These are phyloP conservation scores for Dactylonectria estremocensis DNA, from an alignment of 2,329 filamentous ascomycete genomes.

Conservation along the genomic window DNA sequence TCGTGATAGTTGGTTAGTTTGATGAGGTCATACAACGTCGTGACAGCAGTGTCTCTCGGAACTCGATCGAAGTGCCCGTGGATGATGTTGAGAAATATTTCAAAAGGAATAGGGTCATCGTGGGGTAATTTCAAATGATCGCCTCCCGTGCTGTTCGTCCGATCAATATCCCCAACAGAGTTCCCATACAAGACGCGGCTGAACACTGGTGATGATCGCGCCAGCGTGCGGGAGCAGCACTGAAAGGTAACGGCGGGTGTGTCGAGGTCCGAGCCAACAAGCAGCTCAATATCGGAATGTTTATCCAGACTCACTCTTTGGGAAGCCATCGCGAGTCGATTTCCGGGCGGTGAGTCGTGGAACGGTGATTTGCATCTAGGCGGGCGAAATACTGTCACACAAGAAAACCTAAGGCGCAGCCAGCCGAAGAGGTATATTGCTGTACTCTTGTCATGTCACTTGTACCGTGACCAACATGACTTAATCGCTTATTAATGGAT, in stretches of 20 bases:
- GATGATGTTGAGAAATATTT: constrained; percentile 49
- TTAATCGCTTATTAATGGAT: neutral
- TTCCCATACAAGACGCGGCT: constrained; percentile 45
- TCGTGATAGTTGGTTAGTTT: constrained; percentile 51
- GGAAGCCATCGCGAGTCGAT: constrained; percentile 12
- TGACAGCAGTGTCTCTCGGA: constrained; percentile 33
- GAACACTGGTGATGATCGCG: constrained; percentile 45
- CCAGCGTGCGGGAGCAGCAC: constrained; percentile 46
- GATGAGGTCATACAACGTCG: constrained; percentile 44
- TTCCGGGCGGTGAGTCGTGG: neutral
- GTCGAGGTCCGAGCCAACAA: neutral
- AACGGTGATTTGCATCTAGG: neutral
- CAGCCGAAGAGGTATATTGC: neutral
- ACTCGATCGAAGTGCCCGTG: constrained; percentile 49
- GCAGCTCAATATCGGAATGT: constrained; percentile 20
- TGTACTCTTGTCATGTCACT: neutral
- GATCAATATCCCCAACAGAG: constrained; percentile 38
- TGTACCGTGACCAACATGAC: neutral
- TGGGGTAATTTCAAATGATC: constrained; percentile 50
- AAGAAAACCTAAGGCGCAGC: neutral
- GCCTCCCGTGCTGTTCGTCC: neutral
- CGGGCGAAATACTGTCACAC: neutral
- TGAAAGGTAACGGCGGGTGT: constrained; percentile 32
- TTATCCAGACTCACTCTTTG: constrained; percentile 12
- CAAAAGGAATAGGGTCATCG: constrained; percentile 47